Percentiles rank a stretch among this genome's conserved stretches.
These are phyloP conservation scores for Nemania diffusa DNA, from an alignment of 2,329 filamentous ascomycete species.

Conservation along the genomic window DNA sequence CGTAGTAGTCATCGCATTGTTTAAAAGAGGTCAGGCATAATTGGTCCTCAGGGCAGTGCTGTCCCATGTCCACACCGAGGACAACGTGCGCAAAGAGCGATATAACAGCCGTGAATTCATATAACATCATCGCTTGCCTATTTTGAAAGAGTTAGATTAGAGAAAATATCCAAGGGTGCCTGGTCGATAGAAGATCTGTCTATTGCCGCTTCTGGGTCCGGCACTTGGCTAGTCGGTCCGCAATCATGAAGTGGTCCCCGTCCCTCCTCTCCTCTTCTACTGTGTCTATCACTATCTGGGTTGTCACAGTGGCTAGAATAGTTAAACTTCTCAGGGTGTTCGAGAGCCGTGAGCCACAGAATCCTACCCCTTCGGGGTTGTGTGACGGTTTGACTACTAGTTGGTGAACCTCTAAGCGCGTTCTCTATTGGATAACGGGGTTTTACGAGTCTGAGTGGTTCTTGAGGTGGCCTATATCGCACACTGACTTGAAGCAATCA, in stretches of 20 bases:
- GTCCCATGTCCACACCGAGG: not conserved
- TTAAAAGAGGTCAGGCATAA: conserved; percentile 22
- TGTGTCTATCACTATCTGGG: not conserved
- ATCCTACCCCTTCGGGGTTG: not conserved
- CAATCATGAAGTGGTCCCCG: not conserved
- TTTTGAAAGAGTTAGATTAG: not conserved
- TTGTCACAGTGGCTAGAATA: not conserved
- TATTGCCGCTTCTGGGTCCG: not conserved
- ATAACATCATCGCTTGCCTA: not conserved
- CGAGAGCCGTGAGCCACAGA: not conserved
- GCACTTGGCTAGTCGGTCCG: not conserved
- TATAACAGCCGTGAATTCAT: not conserved
- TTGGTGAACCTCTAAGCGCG: not conserved
- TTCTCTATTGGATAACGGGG: not conserved
- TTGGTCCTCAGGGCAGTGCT: not conserved
- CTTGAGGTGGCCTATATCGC: not conserved
- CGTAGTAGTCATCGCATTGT: conserved; percentile 3
- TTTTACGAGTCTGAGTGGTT: not conserved
- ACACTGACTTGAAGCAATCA: not conserved
- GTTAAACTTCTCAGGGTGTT: not conserved
- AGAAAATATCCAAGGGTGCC: not conserved
- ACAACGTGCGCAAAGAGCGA: not conserved
- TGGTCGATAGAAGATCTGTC: not conserved
- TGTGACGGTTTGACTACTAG: not conserved
- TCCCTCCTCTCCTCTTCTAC: not conserved